phyloP scores from a whole-genome alignment of 2,329 filamentous ascomycete genomes.

The Trichoderma asperellum region DNA sequence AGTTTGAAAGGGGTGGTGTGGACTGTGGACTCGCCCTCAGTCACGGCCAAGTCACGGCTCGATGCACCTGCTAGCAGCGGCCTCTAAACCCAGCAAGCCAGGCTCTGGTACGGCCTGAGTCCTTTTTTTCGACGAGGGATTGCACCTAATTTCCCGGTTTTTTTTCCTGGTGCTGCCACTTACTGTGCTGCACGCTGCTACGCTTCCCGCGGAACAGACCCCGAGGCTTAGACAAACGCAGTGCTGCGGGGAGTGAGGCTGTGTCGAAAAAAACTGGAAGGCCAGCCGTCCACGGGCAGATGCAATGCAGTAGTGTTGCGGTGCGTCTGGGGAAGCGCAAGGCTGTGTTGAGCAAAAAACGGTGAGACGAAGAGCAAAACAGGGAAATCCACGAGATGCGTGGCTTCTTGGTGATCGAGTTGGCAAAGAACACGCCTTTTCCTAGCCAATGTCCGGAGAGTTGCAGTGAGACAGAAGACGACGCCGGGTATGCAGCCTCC shows the following conservation, averaged over 20 bases:
- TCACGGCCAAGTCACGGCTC: too few relatives aligned
- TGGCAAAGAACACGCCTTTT: neutral
- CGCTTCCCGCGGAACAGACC: neutral
- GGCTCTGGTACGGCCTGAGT: neutral
- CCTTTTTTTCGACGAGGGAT: neutral
- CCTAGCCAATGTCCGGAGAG: neutral
- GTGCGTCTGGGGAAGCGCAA: neutral
- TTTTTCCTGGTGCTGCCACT: neutral
- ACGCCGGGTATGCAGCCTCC: conserved; percentile 13
- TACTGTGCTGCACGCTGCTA: neutral
- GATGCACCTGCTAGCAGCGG: neutral
- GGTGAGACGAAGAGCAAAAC: neutral
- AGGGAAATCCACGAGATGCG: neutral
- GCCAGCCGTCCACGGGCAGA: neutral
- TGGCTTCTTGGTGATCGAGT: neutral
- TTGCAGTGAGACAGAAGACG: neutral
- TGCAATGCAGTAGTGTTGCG: neutral
- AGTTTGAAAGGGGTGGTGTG: neutral
- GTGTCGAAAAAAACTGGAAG: neutral
- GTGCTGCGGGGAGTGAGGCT: conserved; percentile 23
- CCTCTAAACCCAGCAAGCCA: neutral
- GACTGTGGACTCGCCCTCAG: neutral
- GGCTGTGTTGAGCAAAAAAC: neutral
- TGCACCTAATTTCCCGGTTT: neutral
- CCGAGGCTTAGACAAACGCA: conserved; percentile 14